Conservation (phyloP, 345 rosid genomes). For the Nephelium lappaceum region DNA sequence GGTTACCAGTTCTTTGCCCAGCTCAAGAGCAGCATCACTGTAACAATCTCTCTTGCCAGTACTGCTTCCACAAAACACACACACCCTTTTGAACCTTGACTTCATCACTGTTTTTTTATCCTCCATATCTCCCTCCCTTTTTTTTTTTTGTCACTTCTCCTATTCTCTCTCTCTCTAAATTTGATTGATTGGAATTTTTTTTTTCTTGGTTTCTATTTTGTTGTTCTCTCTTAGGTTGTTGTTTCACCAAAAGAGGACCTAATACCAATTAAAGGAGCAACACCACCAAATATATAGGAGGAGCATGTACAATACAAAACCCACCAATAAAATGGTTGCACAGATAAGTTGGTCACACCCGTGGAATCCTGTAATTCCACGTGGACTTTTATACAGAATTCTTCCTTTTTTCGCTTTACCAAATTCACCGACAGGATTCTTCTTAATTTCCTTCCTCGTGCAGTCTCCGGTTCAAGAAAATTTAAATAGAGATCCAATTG, state of each 20-base stretch:
- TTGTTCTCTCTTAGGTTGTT: not conserved
- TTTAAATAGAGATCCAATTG: too few species aligned
- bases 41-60: slow-evolving; percentile 70
- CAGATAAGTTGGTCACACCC: slow-evolving; percentile 10
- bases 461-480: too few species aligned
- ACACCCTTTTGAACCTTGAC: slow-evolving; percentile 69
- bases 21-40: slow-evolving; percentile 77
- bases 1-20: slow-evolving; percentile 75
- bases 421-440: slow-evolving; percentile 37
- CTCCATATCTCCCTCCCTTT: slow-evolving; percentile 25
- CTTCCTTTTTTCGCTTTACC: not conserved
- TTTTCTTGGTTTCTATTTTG: not conserved
- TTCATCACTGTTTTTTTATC: slow-evolving; percentile 21
- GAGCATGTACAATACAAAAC: not conserved
- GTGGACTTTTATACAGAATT: slow-evolving; percentile 11
- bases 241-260: slow-evolving; percentile 10
- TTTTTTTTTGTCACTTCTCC: too few species aligned
- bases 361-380: slow-evolving; percentile 36
- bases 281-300: slow-evolving; percentile 30
- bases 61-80: slow-evolving; percentile 95
- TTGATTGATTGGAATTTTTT: not conserved
- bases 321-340: not conserved
- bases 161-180: not conserved
- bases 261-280: slow-evolving; percentile 20
- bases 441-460: not conserved